Percentiles rank a stretch among this genome's conserved stretches.
These are phyloP conservation scores for Megacollybia marginata DNA, from an alignment of 768 basidiomycete genomes.

Conservation along the genomic window DNA sequence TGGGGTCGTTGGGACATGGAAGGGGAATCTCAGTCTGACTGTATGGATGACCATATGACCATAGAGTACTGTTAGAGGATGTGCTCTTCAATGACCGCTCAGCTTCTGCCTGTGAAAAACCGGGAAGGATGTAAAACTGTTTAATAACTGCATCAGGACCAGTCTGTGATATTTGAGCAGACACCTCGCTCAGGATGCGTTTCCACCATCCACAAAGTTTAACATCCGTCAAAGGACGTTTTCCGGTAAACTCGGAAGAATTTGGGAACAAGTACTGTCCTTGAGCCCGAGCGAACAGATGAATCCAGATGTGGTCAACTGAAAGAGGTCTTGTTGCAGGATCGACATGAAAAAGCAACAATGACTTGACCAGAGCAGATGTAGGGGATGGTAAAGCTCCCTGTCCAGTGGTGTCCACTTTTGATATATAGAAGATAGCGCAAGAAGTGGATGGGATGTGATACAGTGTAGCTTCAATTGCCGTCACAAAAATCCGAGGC, in stretches of 20 bases:
- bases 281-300: slow-evolving; percentile 88
- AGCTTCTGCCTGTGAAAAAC: slow-evolving; percentile 63
- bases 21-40: slow-evolving; percentile 40
- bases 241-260: slow-evolving; percentile 60
- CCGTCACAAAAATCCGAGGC: slow-evolving; percentile 61
- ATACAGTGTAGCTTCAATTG: slow-evolving; percentile 76
- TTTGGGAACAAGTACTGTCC: slow-evolving; percentile 92
- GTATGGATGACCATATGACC: slow-evolving; percentile 83
- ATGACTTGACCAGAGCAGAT: slow-evolving; percentile 52
- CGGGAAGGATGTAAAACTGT: slow-evolving; percentile 64
- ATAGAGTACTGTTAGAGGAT: slow-evolving; percentile 22
- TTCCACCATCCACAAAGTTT: slow-evolving; percentile 93
- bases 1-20: slow-evolving; percentile 30
- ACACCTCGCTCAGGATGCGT: slow-evolving; percentile 55
- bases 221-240: slow-evolving; percentile 70
- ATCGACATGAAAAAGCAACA: slow-evolving; percentile 59
- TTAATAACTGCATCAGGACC: slow-evolving; percentile 22
- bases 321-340: slow-evolving; percentile 54
- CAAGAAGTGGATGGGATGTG: slow-evolving; percentile 60
- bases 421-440: slow-evolving; percentile 83
- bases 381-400: slow-evolving; percentile 59
- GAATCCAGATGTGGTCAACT: slow-evolving; percentile 62
- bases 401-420: slow-evolving; percentile 91
- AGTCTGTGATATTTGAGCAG: slow-evolving; percentile 26
- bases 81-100: slow-evolving; percentile 39